Conservation (phyloP, 768 basidiomycete species). For the Termitomyces sp. region DNA sequence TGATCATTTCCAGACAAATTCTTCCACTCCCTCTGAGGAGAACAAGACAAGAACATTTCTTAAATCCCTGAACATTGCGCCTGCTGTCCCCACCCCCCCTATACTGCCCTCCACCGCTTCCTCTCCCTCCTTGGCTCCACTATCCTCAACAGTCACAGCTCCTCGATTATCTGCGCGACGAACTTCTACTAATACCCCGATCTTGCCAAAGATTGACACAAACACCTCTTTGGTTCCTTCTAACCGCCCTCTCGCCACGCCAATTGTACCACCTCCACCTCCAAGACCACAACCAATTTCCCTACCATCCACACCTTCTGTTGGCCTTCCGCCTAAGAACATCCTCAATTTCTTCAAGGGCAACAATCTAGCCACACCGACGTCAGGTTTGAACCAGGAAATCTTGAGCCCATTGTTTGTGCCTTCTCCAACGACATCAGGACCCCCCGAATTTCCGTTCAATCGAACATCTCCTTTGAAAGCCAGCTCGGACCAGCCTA, state of each 20-base stretch:
- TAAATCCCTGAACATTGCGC: slow-evolving; percentile 10
- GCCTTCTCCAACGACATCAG: slow-evolving; percentile 28
- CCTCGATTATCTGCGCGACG: slow-evolving; percentile 14
- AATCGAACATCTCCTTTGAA: slow-evolving; percentile 1
- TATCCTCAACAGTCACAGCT: slow-evolving; percentile 2
- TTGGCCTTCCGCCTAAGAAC: slow-evolving; percentile 26
- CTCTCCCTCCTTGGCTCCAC: neutral
- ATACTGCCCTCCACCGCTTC: slow-evolving; percentile 7
- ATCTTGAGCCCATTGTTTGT: slow-evolving; percentile 42
- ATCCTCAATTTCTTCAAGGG: slow-evolving; percentile 30
- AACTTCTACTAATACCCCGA: slow-evolving; percentile 15
- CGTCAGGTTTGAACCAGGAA: slow-evolving; percentile 24
- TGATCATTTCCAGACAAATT: neutral
- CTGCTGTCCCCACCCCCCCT: slow-evolving; percentile 14
- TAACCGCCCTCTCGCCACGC: slow-evolving; percentile 13
- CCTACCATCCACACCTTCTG: slow-evolving; percentile 43
- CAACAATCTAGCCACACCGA: slow-evolving; percentile 18
- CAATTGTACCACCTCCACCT: slow-evolving; percentile 35
- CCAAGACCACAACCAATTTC: slow-evolving; percentile 40
- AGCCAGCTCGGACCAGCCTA: neutral
- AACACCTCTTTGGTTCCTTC: slow-evolving; percentile 7
- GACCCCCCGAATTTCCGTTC: slow-evolving; percentile 4
- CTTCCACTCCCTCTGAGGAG: neutral
- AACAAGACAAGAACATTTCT: neutral
- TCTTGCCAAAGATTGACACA: slow-evolving; percentile 22